These are phyloP conservation scores for Chaetomium strumarium DNA, from an alignment of 2,329 filamentous ascomycete species.

Conservation along the genomic window DNA sequence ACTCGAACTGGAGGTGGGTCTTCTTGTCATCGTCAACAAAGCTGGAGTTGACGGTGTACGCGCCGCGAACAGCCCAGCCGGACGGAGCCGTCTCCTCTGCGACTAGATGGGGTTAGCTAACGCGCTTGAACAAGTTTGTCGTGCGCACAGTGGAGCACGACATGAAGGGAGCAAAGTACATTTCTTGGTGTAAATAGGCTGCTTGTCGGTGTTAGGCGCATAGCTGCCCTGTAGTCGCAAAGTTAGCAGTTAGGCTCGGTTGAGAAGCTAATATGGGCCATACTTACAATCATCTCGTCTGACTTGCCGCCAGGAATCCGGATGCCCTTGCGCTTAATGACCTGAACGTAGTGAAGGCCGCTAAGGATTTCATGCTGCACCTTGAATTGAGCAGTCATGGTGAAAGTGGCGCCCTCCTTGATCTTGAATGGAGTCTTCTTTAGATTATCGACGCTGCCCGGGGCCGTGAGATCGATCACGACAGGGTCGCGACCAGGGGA, in stretches of 20 bases:
- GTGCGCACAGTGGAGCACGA: not conserved
- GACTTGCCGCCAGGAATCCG: constrained; percentile 70
- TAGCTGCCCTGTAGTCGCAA: constrained; percentile 66
- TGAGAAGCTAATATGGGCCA: constrained; percentile 18
- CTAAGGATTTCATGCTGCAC: constrained; percentile 96
- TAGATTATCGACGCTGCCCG: constrained; percentile 68
- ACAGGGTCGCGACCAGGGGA: constrained; percentile 77
- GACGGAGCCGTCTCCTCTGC: constrained; percentile 79
- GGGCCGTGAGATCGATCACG: constrained; percentile 74
- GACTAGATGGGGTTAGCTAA: not conserved
- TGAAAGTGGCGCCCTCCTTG: constrained; percentile 91
- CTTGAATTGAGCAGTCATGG: constrained; percentile 90
- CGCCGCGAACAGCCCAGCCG: constrained; percentile 82
- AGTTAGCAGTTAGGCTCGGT: constrained; percentile 11
- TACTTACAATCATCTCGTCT: constrained; percentile 89
- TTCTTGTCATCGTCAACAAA: constrained; percentile 96
- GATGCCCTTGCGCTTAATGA: constrained; percentile 84
- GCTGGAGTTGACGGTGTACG: constrained; percentile 82
- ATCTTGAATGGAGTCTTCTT: constrained; percentile 95
- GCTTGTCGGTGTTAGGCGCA: constrained; percentile 84
- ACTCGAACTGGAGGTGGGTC: constrained; percentile 86
- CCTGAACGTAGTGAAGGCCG: constrained; percentile 91
- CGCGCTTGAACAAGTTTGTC: not conserved
- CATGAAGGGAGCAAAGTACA: constrained; percentile 49
- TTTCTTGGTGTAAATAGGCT: constrained; percentile 79